phyloP scores from a whole-genome alignment of 139 green algal species.

The Chlamydomonas applanata region DNA sequence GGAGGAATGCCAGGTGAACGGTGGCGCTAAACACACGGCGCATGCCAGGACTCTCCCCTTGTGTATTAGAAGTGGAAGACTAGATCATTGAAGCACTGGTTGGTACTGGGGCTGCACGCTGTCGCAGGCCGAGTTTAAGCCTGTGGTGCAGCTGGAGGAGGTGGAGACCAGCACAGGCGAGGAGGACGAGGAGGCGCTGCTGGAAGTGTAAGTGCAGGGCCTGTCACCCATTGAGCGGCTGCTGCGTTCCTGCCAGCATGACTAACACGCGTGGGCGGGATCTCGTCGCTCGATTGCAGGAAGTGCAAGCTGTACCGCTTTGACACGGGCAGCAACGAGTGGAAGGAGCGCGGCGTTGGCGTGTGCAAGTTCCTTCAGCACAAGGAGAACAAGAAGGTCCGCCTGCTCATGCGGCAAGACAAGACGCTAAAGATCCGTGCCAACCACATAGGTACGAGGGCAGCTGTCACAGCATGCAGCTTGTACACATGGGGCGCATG shows the following conservation, averaged over 20 bases:
- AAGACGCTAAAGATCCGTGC: constrained; percentile 98
- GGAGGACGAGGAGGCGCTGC: constrained; percentile 85
- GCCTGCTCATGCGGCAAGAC: constrained; percentile 95
- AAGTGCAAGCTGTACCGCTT: constrained; percentile 99
- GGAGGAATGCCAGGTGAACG: constrained; percentile 81
- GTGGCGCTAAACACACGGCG: neutral
- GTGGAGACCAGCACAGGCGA: constrained; percentile 92
- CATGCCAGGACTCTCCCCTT: neutral
- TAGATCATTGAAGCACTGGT: neutral
- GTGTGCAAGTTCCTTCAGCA: constrained; percentile 91
- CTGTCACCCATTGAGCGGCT: no score
- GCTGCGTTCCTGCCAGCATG: neutral
- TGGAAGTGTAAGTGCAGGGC: constrained; percentile 79
- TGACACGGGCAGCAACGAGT: constrained; percentile 86
- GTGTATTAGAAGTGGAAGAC: neutral
- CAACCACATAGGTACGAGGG: constrained; percentile 85
- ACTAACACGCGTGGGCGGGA: neutral
- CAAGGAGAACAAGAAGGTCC: constrained; percentile 88
- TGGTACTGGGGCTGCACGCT: neutral
- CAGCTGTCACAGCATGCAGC: constrained; percentile 5
- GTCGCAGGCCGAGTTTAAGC: constrained; percentile 81
- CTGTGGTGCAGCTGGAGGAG: constrained; percentile 94
- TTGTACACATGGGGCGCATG: no score
- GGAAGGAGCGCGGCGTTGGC: constrained; percentile 97
- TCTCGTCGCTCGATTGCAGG: constrained; percentile 45